Evolutionary conservation across 1,284 basidiomycete species (phyloP), one percentile per base, ranked within the genome.

Genomic region (Mycena sp.): DNA sequence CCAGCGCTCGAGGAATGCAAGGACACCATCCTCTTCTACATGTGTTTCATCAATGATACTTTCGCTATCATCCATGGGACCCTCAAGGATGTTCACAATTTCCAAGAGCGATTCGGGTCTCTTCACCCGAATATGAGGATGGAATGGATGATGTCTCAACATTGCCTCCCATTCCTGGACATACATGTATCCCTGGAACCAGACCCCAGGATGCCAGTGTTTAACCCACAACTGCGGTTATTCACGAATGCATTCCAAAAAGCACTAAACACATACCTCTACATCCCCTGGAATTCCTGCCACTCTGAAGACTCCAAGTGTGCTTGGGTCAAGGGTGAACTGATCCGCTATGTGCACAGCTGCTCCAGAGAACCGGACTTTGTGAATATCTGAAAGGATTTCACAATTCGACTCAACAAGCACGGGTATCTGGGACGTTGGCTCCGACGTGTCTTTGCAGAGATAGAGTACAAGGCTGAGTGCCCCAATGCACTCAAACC

Each of bases 51-150:
- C 41, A 61, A 68, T 50, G 60, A 68, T 54, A 56, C 40, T 2
- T 68, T 68, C 45, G 57, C 67, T 25, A 65, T 68, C 48, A 61
- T 68, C 49, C n/a, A 45, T n/a, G 67, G 67, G 11, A 32, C 60
- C 6, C 49, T 48, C 7, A 49, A 57, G 3, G 67, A 68, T 58
- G 64, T 68, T 35, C 51, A 46, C 9, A 10, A n/a, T n/a, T n/a
- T n/a, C n/a, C n/a, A n/a, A n/a, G n/a, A n/a, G n/a, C n/a, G n/a
- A n/a, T n/a, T n/a, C n/a, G n/a, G n/a, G n/a, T n/a, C n/a, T n/a
- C n/a, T n/a, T n/a, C n/a, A n/a, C n/a, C n/a, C n/a, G n/a, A n/a
- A n/a, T n/a, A n/a, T n/a, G n/a, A n/a, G n/a, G n/a, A n/a, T n/a
- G n/a, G n/a, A n/a, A n/a, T n/a, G n/a, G n/a, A n/a, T n/a, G n/a